These are phyloP conservation scores for Xylariaceae sp. DNA, from an alignment of 2,329 filamentous ascomycete species.

Conservation along the genomic window DNA sequence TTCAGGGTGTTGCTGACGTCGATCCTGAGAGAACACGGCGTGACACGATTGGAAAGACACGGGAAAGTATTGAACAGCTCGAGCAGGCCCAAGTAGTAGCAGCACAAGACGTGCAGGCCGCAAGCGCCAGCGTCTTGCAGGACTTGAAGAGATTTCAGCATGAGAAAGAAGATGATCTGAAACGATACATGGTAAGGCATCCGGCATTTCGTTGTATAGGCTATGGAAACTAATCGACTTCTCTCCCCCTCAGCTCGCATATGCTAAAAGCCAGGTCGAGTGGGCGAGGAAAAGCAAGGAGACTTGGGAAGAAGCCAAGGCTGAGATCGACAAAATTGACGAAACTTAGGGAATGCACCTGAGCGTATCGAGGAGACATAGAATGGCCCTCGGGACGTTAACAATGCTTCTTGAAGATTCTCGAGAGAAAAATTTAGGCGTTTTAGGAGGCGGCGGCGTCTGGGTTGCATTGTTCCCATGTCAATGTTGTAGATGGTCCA, in stretches of 20 bases:
- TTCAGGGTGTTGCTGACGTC: conserved; percentile 92
- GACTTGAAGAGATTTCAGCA: conserved; percentile 89
- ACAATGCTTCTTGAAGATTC: not conserved
- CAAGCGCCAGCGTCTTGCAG: conserved; percentile 79
- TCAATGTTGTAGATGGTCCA: conserved; percentile 12
- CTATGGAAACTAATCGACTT: conserved; percentile 15
- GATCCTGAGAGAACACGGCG: conserved; percentile 89
- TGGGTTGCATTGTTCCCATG: conserved; percentile 1
- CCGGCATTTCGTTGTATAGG: not conserved
- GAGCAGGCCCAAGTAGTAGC: conserved; percentile 88
- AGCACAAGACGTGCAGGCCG: conserved; percentile 88
- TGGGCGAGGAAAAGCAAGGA: conserved; percentile 91
- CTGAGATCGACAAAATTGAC: conserved; percentile 85
- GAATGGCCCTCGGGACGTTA: not conserved
- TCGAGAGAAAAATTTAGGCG: conserved; percentile 2
- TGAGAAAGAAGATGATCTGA: conserved; percentile 93
- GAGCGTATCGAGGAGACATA: not conserved
- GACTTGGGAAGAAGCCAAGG: conserved; percentile 86
- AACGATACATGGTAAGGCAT: conserved; percentile 83
- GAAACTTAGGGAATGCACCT: conserved; percentile 40
- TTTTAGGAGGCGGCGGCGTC: conserved; percentile 2
- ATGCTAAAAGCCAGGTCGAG: conserved; percentile 87
- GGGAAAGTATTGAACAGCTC: conserved; percentile 77
- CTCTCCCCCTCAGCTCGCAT: conserved; percentile 62
- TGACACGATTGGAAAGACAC: conserved; percentile 93